Conservation (phyloP, 2,329 filamentous ascomycete genomes). For the Arthrobotrys musiformis region DNA sequence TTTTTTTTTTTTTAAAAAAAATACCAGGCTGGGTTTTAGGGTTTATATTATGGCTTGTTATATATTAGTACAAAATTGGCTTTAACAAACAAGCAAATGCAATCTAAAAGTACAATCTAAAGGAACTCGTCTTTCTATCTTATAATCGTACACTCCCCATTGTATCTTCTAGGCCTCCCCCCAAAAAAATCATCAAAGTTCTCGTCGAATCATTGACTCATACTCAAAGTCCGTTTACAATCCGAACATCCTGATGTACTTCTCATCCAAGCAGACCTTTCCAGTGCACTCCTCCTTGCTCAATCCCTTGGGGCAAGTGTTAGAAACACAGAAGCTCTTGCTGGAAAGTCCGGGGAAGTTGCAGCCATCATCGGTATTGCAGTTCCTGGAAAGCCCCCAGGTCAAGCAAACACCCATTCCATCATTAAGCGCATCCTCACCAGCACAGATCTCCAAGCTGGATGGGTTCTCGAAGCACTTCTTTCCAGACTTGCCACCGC, state of each 20-base stretch:
- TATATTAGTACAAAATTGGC: too few relatives aligned
- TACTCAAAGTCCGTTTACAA: background rate
- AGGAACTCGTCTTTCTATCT: too few relatives aligned
- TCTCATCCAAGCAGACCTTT: slow-evolving; percentile 23
- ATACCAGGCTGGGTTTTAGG: too few relatives aligned
- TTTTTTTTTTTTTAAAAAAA: too few relatives aligned
- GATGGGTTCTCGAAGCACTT: slow-evolving; percentile 34
- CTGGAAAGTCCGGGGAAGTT: slow-evolving; percentile 1
- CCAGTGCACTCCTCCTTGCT: slow-evolving; percentile 15
- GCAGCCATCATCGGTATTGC: background rate
- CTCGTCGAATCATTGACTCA: background rate
- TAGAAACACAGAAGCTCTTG: slow-evolving; percentile 10
- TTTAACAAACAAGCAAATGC: background rate
- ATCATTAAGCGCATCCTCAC: slow-evolving; percentile 23
- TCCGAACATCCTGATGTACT: slow-evolving; percentile 21
- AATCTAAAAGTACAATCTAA: background rate
- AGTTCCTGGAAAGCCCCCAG: background rate
- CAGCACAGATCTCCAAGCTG: slow-evolving; percentile 17
- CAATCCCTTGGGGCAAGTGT: slow-evolving; percentile 19
- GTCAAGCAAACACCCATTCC: slow-evolving; percentile 29
- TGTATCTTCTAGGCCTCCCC: background rate
- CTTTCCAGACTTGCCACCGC: slow-evolving; percentile 12
- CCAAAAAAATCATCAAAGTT: background rate
- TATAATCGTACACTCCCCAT: background rate
- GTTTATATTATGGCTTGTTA: too few relatives aligned